phyloP scores from a whole-genome alignment of 371 early-diverging fungal genomes.

The Gilbertella persicaria region DNA sequence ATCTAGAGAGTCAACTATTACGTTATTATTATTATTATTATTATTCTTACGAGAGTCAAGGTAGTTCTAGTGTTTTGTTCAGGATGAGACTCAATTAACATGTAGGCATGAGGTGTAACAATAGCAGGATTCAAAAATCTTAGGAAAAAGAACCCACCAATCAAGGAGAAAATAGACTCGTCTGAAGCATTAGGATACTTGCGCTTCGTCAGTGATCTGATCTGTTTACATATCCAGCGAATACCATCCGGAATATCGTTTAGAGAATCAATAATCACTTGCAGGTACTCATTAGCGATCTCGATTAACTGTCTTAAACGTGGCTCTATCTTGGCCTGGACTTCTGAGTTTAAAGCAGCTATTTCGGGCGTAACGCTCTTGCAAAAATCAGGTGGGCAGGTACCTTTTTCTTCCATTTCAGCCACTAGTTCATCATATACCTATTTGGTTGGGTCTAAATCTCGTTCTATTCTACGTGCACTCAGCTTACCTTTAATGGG shows the following conservation, averaged over 20 bases:
- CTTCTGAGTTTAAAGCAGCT: slow-evolving; percentile 68
- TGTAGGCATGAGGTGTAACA: slow-evolving; percentile 89
- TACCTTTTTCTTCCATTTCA: slow-evolving; percentile 52
- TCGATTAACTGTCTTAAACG: slow-evolving; percentile 74
- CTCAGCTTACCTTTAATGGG: slow-evolving; percentile 64
- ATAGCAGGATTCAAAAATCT: slow-evolving; percentile 94
- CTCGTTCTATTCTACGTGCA: not conserved
- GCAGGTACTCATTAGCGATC: slow-evolving; percentile 77
- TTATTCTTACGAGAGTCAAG: slow-evolving; percentile 60
- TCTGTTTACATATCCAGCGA: slow-evolving; percentile 96
- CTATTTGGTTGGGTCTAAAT: not conserved
- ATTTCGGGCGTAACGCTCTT: slow-evolving; percentile 70
- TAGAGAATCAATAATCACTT: slow-evolving; percentile 74
- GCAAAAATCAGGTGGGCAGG: slow-evolving; percentile 32
- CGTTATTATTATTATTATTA: too few relatives aligned
- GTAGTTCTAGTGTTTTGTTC: slow-evolving; percentile 74
- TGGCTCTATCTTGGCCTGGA: slow-evolving; percentile 74
- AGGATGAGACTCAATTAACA: slow-evolving; percentile 82
- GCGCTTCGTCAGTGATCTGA: slow-evolving; percentile 80
- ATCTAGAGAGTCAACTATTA: slow-evolving; percentile 52
- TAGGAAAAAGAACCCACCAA: slow-evolving; percentile 93
- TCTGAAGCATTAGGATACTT: slow-evolving; percentile 87
- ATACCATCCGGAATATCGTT: slow-evolving; percentile 90
- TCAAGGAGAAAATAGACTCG: slow-evolving; percentile 80
- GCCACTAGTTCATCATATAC: slow-evolving; percentile 79